These are phyloP conservation scores for Wickerhamiella slavikovae DNA, from an alignment of 805 yeast genomes.

Conservation along the genomic window DNA sequence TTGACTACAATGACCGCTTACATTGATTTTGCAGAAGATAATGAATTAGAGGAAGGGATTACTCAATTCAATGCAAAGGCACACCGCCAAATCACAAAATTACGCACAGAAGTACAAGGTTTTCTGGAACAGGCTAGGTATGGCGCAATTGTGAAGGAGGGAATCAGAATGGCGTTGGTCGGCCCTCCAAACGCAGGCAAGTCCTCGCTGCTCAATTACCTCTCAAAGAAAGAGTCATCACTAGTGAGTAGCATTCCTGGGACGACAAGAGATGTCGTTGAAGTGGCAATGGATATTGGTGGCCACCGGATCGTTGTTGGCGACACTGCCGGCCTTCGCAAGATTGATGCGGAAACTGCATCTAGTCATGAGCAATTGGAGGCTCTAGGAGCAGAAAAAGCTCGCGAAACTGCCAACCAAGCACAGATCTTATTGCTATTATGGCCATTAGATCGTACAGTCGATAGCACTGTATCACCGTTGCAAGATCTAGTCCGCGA, in stretches of 20 bases:
- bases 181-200: conserved; percentile 98
- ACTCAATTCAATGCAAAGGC: too few species aligned
- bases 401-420: conserved; percentile 33
- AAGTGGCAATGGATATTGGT: conserved; percentile 55
- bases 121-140: background rate
- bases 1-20: conserved; percentile 68
- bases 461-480: too few species aligned
- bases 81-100: background rate
- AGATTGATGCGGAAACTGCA: conserved; percentile 2
- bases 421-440: conserved; percentile 58
- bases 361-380: conserved; percentile 34
- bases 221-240: conserved; percentile 66
- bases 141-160: conserved; percentile 40
- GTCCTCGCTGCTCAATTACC: conserved; percentile 59
- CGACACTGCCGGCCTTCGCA: conserved; percentile 84
- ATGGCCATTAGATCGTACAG: conserved; percentile 22
- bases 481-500: too few species aligned
- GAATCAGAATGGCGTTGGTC: conserved; percentile 49
- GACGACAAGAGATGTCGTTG: conserved; percentile 78
- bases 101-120: background rate
- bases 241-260: conserved; percentile 86
- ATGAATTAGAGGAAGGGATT: conserved; percentile 59
- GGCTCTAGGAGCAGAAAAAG: conserved; percentile 61
- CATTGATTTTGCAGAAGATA: conserved; percentile 90
- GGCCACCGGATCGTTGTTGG: conserved; percentile 73